Evolutionary conservation across 352 stramenopile genomes (phyloP), one percentile per base, ranked within the genome.

Genomic region (Thraustochytrium striatum): DNA sequence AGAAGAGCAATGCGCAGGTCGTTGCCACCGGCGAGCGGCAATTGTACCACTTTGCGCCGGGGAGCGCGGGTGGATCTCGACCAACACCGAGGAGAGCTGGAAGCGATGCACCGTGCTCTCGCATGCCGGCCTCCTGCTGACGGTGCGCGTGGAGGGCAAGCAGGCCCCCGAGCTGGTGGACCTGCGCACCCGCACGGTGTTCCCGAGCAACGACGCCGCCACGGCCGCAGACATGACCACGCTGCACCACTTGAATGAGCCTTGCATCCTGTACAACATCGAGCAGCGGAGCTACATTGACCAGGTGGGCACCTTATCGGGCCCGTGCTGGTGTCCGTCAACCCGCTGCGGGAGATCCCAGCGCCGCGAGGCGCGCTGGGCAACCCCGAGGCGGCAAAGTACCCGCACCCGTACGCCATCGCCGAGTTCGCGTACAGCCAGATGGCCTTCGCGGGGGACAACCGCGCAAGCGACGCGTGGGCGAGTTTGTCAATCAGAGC

Each of bases 281-380:
- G 85, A 88, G n/a, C 88, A 93, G 81, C 89, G 90, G 36, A 91
- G 88, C 62, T 90, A 91, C 83, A 86, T 93, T 65, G 87, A 94
- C 55, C 88, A 88, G 41, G 90, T 91, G 28, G 95, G 95, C 85
- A 96, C 91, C 55, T 95, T 95, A 96, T 96, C 91, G 89, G 90
- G 69, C 95, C 92, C 59, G 90, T 96, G 75, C 86, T 96, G 44
- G 94, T 96, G 72, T 90, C 90, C 2, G 90, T 95, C 19, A 96
- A 96, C 84, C 91, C 91, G 79, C 85, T 96, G 82, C 88, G 90
- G 38, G 86, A 90, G 21, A 80, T 95, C 55, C 84, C 85, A 19
- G 89, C 93, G 83, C 90, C 90, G 65, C 0, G 39, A 73, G 32
- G 70, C 16, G 30, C 57, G 41, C 39, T 28, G 38, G 21, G 82